These are phyloP conservation scores for Tylopilus rubrobrunneus DNA, from an alignment of 768 basidiomycete genomes.

Conservation along the genomic window DNA sequence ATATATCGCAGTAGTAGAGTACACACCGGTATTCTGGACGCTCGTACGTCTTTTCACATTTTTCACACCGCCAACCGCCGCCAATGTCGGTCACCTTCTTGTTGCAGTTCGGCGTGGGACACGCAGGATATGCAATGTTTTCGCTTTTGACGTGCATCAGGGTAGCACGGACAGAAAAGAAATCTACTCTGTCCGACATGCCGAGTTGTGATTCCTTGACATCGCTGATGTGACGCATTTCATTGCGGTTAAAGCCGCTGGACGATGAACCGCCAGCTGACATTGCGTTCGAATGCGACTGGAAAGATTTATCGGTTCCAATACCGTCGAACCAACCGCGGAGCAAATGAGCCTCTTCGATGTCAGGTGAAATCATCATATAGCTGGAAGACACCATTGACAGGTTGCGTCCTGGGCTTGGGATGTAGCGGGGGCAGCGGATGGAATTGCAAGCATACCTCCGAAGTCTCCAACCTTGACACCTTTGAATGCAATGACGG, in stretches of 20 bases:
- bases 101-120: slow-evolving; percentile 72
- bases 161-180: slow-evolving; percentile 77
- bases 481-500: slow-evolving; percentile 90
- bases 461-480: slow-evolving; percentile 92
- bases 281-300: slow-evolving; percentile 54
- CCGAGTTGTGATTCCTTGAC: slow-evolving; percentile 78
- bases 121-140: slow-evolving; percentile 85
- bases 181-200: slow-evolving; percentile 71
- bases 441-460: slow-evolving; percentile 39
- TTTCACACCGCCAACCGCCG: slow-evolving; percentile 90
- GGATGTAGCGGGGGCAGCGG: slow-evolving; percentile 7
- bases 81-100: slow-evolving; percentile 80
- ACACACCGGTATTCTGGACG: slow-evolving; percentile 79
- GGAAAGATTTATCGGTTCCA: slow-evolving; percentile 64
- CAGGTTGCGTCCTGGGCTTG: slow-evolving; percentile 63
- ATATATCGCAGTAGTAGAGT: neutral
- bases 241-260: slow-evolving; percentile 59
- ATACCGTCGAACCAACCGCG: slow-evolving; percentile 89
- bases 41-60: slow-evolving; percentile 70
- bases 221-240: slow-evolving; percentile 69
- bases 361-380: slow-evolving; percentile 86
- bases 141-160: slow-evolving; percentile 85
- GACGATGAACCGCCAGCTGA: slow-evolving; percentile 37
- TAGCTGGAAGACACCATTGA: slow-evolving; percentile 79
- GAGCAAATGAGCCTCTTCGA: slow-evolving; percentile 80